Base-by-base conservation (phyloP, 225 moss, liverwort and hornwort genomes). In the Sphagnum tenellum region DNA sequence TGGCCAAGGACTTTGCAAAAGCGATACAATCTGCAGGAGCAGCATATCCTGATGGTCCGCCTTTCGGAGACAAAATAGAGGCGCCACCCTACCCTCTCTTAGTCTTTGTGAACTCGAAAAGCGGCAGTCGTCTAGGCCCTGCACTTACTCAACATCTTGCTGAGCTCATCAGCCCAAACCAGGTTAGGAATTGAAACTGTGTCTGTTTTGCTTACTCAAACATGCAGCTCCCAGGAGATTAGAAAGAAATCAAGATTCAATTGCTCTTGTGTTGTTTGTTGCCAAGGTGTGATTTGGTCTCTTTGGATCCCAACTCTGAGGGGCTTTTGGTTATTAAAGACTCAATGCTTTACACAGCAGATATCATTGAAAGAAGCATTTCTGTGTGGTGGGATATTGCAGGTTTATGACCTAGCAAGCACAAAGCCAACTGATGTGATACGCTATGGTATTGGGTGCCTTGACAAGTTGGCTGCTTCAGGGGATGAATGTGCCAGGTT, bases 121-220 rank as follows among this genome's bases (percentile, higher is more conserved):
- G 87, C 52, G 87, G 87, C 44, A 83, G 87, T 47, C 80, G 73
- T 44, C 83, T 87, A 51, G 87, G 87, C 13, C 78, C 87, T 8
- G 69, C 57, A 13, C 71, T 87, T n/a, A 75, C 76, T 71, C 46
- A 68, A 29, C 49, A 76, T 55, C 72, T 83, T 2, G 71, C 76
- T 64, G 78, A 83, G 9, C 76, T 83, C 55, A 71, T 87, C 8
- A 65, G 78, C 44, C 62, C 80, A 11, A 61, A 49, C 51, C 83
- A 87, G 83, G 86, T 82, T 49, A 9, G 29, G 29, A 29, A 1
- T 29, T 29, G 29, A 29, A 29, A 29, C 29, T 29, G 29, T 29
- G 29, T 29, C 29, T 29, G 29, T 29, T 29, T 29, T 29, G 1
- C 29, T 29, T 29, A 29, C 29, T 29, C 29, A 29, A 29, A 29